Conservation (phyloP, 805 yeast genomes). For the Blastobotrys chiropterorum region DNA sequence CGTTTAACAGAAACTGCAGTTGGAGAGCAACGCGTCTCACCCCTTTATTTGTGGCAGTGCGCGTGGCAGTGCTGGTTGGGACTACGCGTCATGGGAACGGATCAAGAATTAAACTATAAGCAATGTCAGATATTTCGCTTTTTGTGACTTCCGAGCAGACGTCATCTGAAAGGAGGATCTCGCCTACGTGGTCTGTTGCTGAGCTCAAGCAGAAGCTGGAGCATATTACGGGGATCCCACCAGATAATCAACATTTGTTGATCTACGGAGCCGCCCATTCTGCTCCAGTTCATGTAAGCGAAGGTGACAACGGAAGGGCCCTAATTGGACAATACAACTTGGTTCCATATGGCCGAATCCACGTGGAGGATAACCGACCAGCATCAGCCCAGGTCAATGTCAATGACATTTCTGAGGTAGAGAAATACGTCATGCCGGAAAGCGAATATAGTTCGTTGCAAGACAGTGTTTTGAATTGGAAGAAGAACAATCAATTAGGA, state of each 20-base stretch:
- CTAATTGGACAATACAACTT: slow-evolving; percentile 23
- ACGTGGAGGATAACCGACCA: slow-evolving; percentile 36
- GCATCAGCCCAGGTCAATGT: slow-evolving; percentile 25
- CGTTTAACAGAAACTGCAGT: no score
- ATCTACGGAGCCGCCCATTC: slow-evolving; percentile 23
- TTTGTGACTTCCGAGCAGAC: slow-evolving; percentile 60
- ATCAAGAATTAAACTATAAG: no score
- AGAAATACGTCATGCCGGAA: slow-evolving; percentile 45
- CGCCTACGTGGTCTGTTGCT: slow-evolving; percentile 53
- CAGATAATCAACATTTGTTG: slow-evolving; percentile 39
- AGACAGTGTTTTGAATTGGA: slow-evolving; percentile 74
- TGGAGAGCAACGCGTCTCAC: no score
- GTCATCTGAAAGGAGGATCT: slow-evolving; percentile 61
- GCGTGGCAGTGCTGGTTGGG: no score
- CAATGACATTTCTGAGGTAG: slow-evolving; percentile 31
- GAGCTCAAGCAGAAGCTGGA: slow-evolving; percentile 53
- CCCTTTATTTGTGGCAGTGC: no score
- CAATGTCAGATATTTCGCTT: slow-evolving; percentile 41
- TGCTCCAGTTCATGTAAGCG: slow-evolving; percentile 8
- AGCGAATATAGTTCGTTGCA: slow-evolving; percentile 54
- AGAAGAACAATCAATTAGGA: slow-evolving; percentile 60
- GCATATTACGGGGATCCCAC: slow-evolving; percentile 67
- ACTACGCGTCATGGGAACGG: no score
- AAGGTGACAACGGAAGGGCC: slow-evolving; percentile 12
- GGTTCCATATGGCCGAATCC: slow-evolving; percentile 42